Conservation (phyloP, 495 filamentous ascomycete genomes). For the Aspergillus wentii region DNA sequence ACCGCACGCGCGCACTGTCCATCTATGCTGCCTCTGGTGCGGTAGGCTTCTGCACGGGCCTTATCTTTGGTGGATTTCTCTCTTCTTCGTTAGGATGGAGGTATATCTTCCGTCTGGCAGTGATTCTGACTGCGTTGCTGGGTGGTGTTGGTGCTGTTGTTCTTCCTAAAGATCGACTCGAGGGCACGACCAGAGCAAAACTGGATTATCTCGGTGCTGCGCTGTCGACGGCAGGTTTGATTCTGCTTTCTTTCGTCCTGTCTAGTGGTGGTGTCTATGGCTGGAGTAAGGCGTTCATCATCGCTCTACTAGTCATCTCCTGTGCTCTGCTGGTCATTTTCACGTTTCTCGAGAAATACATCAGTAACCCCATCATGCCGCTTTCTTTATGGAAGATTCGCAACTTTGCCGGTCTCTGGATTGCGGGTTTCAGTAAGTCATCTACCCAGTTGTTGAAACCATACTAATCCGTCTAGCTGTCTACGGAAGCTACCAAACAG, state of each 20-base stretch:
- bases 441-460: background rate
- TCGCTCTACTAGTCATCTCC: conserved; percentile 37
- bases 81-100: conserved; percentile 33
- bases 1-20: conserved; percentile 28
- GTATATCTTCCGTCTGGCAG: conserved; percentile 31
- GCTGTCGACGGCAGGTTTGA: conserved; percentile 28
- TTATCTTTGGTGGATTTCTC: conserved; percentile 33
- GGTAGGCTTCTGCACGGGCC: conserved; percentile 30
- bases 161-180: conserved; percentile 18
- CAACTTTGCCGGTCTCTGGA: conserved; percentile 33
- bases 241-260: conserved; percentile 31
- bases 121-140: conserved; percentile 26
- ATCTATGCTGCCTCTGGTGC: conserved; percentile 33
- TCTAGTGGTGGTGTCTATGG: conserved; percentile 35
- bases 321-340: conserved; percentile 37
- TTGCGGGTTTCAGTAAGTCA: conserved; percentile 32
- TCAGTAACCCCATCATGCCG: conserved; percentile 31
- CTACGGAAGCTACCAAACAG: conserved; percentile 34
- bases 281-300: conserved; percentile 43
- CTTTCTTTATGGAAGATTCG: conserved; percentile 31
- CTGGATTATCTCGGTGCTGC: conserved; percentile 32
- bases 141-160: conserved; percentile 25
- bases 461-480: conserved; percentile 22
- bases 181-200: conserved; percentile 7
- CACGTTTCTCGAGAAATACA: conserved; percentile 25